Evolutionary conservation across 75 land plant species (phyloP).

Genomic region (Picea glauca): DNA sequence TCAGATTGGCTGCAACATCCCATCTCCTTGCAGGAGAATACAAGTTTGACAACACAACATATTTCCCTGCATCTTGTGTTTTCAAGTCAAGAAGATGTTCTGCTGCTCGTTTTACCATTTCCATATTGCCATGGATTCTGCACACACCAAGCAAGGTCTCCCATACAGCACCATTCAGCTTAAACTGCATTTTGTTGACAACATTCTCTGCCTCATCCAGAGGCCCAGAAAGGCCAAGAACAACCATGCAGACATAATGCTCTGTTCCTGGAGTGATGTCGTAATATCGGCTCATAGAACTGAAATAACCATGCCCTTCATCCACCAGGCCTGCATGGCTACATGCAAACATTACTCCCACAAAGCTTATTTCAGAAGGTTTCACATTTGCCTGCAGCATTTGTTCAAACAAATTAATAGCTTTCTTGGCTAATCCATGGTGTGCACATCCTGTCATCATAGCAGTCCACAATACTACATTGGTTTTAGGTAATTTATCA

Average conservation of each 20-base stretch:
- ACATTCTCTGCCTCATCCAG: conserved; percentile 11
- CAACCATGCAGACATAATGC: conserved; percentile 16
- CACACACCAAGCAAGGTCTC: conserved; percentile 20
- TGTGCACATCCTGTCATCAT: conserved; percentile 15
- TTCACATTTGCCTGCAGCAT: conserved; percentile 4
- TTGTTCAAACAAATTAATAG: conserved; percentile 7
- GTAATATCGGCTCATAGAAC: conserved; percentile 12
- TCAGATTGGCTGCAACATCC: not conserved
- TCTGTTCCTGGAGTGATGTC: conserved; percentile 11
- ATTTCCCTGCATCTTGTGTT: conserved; percentile 9
- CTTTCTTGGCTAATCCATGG: conserved; percentile 12
- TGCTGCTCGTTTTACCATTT: not conserved
- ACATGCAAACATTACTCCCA: conserved; percentile 12
- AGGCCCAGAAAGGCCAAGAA: conserved; percentile 17
- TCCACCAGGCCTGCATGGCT: conserved; percentile 11
- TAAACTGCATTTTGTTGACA: conserved; percentile 7
- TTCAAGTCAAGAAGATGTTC: conserved; percentile 9
- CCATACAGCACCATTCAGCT: conserved; percentile 10
- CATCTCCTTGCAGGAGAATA: not conserved
- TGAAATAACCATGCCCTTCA: conserved; percentile 1
- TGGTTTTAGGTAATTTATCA: not conserved
- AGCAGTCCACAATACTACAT: conserved; percentile 12
- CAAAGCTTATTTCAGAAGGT: not conserved
- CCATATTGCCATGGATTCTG: conserved; percentile 12
- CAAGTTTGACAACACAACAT: conserved; percentile 13